phyloP scores from a whole-genome alignment of 1,284 basidiomycete species.

The Mycena sp. region DNA sequence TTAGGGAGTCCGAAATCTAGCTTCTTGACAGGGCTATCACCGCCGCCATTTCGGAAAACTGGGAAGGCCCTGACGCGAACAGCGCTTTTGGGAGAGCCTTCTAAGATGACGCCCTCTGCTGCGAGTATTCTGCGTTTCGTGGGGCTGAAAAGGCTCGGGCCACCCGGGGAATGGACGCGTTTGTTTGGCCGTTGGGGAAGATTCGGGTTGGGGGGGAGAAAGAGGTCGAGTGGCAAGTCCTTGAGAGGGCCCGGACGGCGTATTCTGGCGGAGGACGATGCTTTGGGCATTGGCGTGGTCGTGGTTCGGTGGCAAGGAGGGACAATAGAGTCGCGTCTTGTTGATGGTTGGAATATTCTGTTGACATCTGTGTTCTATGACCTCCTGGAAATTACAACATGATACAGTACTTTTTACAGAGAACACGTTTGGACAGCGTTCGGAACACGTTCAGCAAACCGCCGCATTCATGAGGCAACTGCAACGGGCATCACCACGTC shows the following conservation, averaged over 20 bases:
- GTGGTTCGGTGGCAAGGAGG: background rate
- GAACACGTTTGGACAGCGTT: no score
- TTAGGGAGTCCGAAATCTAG: slow-evolving; percentile 60
- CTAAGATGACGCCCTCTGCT: slow-evolving; percentile 60
- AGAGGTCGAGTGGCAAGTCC: slow-evolving; percentile 66
- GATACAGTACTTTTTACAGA: slow-evolving; percentile 26
- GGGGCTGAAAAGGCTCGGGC: slow-evolving; percentile 32
- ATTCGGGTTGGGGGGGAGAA: slow-evolving; percentile 49
- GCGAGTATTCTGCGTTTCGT: slow-evolving; percentile 75
- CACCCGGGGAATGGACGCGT: slow-evolving; percentile 34
- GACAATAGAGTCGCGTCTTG: no score
- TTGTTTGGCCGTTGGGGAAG: slow-evolving; percentile 38
- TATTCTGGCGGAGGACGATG: slow-evolving; percentile 36
- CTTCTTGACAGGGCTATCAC: slow-evolving; percentile 57
- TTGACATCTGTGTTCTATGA: no score
- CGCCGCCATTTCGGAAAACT: slow-evolving; percentile 45
- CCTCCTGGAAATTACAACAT: no score
- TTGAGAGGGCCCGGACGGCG: slow-evolving; percentile 58
- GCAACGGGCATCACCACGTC: slow-evolving; percentile 74
- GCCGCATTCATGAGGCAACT: background rate
- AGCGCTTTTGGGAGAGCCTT: slow-evolving; percentile 46
- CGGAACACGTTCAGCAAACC: no score
- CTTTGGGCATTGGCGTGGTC: slow-evolving; percentile 29
- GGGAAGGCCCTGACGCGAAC: slow-evolving; percentile 40
- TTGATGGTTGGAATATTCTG: background rate